Base-by-base conservation (phyloP, 129 eudicot species). In the Chrysanthemum makinoi region DNA sequence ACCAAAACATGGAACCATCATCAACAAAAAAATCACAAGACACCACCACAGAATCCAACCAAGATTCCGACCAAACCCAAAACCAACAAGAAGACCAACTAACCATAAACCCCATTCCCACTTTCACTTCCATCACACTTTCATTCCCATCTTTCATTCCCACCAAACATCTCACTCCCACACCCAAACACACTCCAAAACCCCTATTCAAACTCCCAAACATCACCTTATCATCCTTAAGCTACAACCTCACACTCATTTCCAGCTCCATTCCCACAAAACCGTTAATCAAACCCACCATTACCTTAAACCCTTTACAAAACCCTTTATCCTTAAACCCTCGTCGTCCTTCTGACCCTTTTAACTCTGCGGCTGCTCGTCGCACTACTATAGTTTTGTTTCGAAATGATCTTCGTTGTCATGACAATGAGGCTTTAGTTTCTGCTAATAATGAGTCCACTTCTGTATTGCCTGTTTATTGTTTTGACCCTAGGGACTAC, bases 401-500 rank as follows among this genome's bases (percentile, higher is more conserved):
- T 81, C 87, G 98, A 10, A 92, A 87, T 74, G 98, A 92, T 60
- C 88, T 92, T n/a, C 81, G 98, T 3, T 80, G 89, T 55, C 87
- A 86, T 71, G 98, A 92, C 67, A 89, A 92, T 33, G 98, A 92
- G 51, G 74, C 81, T 22, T 83, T 92, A 15, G 67, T 84, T 33
- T 35, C 96, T 12, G 98, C 98, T 17, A 85, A 85, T 80, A 85
- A 81, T 49, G 98, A 92, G 18, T 84, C 96, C 1, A 52, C 80
- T 54, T 92, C 96, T 2, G 91, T 89, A 0, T 76, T 92, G 19
- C 96, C 98, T 0, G 89, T 92, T 9, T 92, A 89, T 75, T 84
- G 93, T 73, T 92, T 92, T 59, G 98, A 92, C 84, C 98, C 98
- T 0, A 59, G 95, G 19, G 98, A 89, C 60, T 92, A 89, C 66